Conservation (phyloP, 2,329 filamentous ascomycete species). For the Aspergillus melleus region DNA sequence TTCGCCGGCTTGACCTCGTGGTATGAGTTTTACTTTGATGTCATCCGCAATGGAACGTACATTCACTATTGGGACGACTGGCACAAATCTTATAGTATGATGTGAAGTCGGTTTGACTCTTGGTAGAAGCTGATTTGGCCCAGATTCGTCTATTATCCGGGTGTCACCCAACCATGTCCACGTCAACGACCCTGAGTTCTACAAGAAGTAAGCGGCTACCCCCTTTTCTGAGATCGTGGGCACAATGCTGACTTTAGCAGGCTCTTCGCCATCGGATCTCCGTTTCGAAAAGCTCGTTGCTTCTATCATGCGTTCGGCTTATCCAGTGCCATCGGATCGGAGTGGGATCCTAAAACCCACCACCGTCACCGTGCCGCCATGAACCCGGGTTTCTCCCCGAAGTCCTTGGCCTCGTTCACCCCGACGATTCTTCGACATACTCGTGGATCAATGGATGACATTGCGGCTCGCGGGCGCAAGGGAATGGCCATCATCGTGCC, state of each 20-base stretch:
- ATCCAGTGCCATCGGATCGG: neutral
- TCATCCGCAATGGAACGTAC: slow-evolving; percentile 6
- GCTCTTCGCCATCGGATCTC: neutral
- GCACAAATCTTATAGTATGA: slow-evolving; percentile 11
- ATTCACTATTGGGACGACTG: slow-evolving; percentile 2
- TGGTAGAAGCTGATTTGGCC: neutral
- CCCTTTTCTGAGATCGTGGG: too few relatives aligned
- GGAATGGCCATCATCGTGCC: neutral
- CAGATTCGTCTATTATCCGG: slow-evolving; percentile 9
- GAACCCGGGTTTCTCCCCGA: neutral
- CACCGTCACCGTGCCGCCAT: neutral
- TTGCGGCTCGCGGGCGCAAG: neutral
- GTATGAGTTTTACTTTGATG: slow-evolving; percentile 15
- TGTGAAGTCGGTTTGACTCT: neutral
- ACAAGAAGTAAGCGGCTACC: neutral
- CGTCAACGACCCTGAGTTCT: slow-evolving; percentile 11
- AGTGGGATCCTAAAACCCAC: neutral
- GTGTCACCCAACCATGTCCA: slow-evolving; percentile 13
- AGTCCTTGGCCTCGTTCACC: neutral
- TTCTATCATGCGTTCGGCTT: neutral
- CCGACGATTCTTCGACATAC: neutral
- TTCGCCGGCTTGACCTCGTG: slow-evolving; percentile 8
- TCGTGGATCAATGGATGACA: neutral
- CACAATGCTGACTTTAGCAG: too few relatives aligned
- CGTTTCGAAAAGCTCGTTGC: neutral